Evolutionary conservation across 1,284 basidiomycete genomes (phyloP).

Genomic region (Sanguinoderma infundibulare): DNA sequence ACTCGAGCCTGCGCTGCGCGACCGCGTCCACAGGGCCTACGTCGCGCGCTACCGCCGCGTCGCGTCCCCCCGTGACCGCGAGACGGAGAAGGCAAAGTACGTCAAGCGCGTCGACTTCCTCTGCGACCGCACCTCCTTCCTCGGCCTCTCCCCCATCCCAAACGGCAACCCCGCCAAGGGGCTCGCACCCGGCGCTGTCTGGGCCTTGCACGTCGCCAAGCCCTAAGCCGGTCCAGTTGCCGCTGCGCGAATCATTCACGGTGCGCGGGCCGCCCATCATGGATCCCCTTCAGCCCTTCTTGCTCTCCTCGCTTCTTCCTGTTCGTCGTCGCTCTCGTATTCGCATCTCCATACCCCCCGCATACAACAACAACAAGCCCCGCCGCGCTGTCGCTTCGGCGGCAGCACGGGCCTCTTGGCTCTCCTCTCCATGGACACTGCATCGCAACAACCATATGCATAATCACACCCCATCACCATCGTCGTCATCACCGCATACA

Average conservation of each 20-base stretch:
- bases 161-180: conserved; percentile 25
- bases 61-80: conserved; percentile 14
- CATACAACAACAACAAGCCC: not conserved
- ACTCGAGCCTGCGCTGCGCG: conserved; percentile 16
- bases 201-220: conserved; percentile 26
- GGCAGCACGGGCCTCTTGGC: not conserved
- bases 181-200: conserved; percentile 27
- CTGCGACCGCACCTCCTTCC: conserved; percentile 22
- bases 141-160: conserved; percentile 26
- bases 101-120: conserved; percentile 34
- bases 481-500: not conserved
- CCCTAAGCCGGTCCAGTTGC: conserved; percentile 10
- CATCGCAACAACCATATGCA: not conserved
- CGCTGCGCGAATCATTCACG: not conserved
- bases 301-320: no score
- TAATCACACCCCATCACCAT: not conserved
- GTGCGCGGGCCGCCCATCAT: conserved; percentile 1
- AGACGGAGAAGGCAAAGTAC: conserved; percentile 24
- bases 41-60: conserved; percentile 21
- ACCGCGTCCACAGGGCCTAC: conserved; percentile 24
- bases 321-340: not conserved
- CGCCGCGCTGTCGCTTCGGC: not conserved
- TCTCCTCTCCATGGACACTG: conserved; percentile 4
- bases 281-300: not conserved
- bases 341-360: not conserved